These are phyloP conservation scores for Trifolium repens DNA, from an alignment of 306 rosid species.

Conservation along the genomic window DNA sequence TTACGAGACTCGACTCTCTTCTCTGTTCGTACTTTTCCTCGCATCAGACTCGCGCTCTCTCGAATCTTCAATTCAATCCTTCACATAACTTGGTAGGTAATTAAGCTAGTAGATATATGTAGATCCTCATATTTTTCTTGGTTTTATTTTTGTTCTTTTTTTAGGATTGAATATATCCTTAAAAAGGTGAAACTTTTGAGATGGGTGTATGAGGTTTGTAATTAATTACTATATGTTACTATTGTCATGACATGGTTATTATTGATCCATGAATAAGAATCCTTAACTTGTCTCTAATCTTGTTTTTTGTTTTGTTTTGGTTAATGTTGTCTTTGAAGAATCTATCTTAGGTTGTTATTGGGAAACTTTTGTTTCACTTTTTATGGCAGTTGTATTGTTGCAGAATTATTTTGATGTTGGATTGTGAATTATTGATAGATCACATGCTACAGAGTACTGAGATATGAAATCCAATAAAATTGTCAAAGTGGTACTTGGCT, in stretches of 20 bases:
- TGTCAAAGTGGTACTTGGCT: background rate
- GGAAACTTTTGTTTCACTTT: background rate
- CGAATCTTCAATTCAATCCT: constrained; percentile 63
- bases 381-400: background rate
- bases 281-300: background rate
- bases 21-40: constrained; percentile 57
- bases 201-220: constrained; percentile 23
- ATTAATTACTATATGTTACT: background rate
- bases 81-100: constrained; percentile 51
- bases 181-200: background rate
- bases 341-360: background rate
- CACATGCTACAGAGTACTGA: background rate
- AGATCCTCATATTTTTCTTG: background rate
- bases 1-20: constrained; percentile 50
- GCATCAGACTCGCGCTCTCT: constrained; percentile 63
- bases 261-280: constrained; percentile 10
- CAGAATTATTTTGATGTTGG: constrained; percentile 2
- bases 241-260: background rate
- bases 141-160: background rate
- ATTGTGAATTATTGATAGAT: constrained; percentile 11
- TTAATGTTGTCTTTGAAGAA: constrained; percentile 15
- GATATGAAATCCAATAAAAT: constrained; percentile 6
- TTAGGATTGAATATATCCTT: constrained; percentile 14
- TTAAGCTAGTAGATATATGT: background rate
- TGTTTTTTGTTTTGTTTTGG: background rate